A percentile compares a stretch with the other conserved stretches of the same genome.
Conservation (phyloP, 2,329 filamentous ascomycete genomes). For the Tolypocladium ophioglossoides region DNA sequence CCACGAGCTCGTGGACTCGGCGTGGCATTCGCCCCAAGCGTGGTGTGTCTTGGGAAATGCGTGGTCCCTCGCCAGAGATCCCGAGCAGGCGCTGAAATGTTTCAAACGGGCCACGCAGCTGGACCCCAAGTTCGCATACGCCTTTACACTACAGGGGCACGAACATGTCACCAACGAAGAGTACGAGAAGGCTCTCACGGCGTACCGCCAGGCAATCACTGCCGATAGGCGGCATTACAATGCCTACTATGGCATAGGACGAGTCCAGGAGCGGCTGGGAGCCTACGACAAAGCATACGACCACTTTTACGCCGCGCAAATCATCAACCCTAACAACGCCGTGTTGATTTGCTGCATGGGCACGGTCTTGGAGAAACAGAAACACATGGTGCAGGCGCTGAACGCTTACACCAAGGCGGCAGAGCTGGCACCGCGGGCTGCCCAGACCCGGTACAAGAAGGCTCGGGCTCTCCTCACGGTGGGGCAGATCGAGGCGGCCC, state of each 20-base stretch:
- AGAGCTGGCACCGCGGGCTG: conserved; percentile 68
- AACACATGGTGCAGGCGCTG: conserved; percentile 68
- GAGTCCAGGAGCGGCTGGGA: conserved; percentile 81
- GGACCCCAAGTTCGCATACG: conserved; percentile 84
- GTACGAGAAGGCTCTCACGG: conserved; percentile 83
- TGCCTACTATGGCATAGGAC: conserved; percentile 85
- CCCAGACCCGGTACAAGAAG: conserved; percentile 86
- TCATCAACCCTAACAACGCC: conserved; percentile 88
- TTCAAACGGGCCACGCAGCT: conserved; percentile 92
- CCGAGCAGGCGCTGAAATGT: conserved; percentile 87
- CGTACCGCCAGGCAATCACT: conserved; percentile 77
- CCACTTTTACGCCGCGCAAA: conserved; percentile 79
- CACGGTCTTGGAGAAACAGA: conserved; percentile 78
- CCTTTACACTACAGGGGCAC: conserved; percentile 90
- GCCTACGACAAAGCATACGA: conserved; percentile 84
- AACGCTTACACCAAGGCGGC: conserved; percentile 75
- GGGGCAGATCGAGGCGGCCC: conserved; percentile 57
- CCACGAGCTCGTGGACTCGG: conserved; percentile 77
- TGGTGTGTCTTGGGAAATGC: conserved; percentile 96
- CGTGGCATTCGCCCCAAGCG: conserved; percentile 83
- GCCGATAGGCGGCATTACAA: conserved; percentile 91
- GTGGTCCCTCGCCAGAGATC: conserved; percentile 83
- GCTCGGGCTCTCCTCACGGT: conserved; percentile 76
- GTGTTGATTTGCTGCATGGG: conserved; percentile 91
- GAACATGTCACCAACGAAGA: conserved; percentile 95